phyloP scores from a whole-genome alignment of 305 asterid genomes.

The Fraxinus sp. region DNA sequence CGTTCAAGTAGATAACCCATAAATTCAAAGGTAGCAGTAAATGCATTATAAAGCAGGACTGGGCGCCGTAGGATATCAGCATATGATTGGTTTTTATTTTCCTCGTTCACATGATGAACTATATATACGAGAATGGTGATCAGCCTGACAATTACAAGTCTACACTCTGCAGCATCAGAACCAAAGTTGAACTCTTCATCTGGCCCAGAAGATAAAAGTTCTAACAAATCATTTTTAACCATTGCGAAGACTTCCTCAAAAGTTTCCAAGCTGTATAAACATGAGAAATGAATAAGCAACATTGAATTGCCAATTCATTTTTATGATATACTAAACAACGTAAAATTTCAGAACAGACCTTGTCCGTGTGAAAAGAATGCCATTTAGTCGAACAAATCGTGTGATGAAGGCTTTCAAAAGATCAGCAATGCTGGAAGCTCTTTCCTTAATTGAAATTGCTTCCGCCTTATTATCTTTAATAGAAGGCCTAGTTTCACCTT shows the following conservation, averaged over 20 bases:
- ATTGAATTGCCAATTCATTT: background rate
- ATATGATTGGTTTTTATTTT: background rate
- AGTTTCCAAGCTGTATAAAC: background rate
- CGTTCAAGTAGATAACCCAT: background rate
- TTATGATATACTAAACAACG: background rate
- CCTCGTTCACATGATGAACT: background rate
- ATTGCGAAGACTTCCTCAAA: background rate
- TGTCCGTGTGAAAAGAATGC: background rate
- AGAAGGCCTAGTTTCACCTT: background rate
- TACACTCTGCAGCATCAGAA: background rate
- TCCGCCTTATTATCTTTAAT: background rate
- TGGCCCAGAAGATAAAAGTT: background rate
- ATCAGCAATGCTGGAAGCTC: background rate
- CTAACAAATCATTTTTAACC: background rate
- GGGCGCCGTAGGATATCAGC: background rate
- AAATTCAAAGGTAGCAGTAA: background rate
- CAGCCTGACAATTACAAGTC: background rate
- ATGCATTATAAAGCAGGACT: background rate
- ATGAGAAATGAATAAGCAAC: background rate
- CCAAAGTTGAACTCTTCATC: background rate
- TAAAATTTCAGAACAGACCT: background rate
- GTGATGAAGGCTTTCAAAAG: background rate
- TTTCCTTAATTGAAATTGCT: background rate
- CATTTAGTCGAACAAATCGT: background rate
- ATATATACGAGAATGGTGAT: background rate